These are phyloP conservation scores for Sclerotinia minor DNA, from an alignment of 2,329 filamentous ascomycete species.

Conservation along the genomic window DNA sequence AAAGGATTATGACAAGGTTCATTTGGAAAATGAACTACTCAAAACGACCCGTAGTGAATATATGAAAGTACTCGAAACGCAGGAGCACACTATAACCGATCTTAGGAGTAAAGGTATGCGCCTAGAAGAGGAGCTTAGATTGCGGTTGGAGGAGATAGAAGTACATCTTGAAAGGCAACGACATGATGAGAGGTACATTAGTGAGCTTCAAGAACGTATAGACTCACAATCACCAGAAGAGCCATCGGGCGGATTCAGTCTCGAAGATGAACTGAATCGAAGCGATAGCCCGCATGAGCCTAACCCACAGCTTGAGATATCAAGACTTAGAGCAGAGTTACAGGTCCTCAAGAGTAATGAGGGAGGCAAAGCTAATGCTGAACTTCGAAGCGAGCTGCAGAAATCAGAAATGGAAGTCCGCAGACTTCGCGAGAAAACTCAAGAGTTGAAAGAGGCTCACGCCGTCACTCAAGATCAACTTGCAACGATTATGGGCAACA, in stretches of 20 bases:
- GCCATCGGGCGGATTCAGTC: conserved; percentile 44
- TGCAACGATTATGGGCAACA: conserved; percentile 52
- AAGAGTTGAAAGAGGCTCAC: conserved; percentile 59
- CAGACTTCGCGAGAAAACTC: conserved; percentile 55
- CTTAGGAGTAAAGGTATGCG: conserved; percentile 48
- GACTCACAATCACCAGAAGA: conserved; percentile 29
- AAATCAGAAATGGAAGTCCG: conserved; percentile 53
- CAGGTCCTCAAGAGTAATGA: conserved; percentile 56
- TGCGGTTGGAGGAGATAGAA: conserved; percentile 33
- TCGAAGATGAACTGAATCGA: conserved; percentile 60
- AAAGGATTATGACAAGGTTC: conserved; percentile 41
- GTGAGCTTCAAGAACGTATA: conserved; percentile 21
- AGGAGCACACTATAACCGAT: conserved; percentile 41
- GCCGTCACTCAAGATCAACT: conserved; percentile 59
- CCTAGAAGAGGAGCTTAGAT: conserved; percentile 46
- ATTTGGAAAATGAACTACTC: conserved; percentile 37
- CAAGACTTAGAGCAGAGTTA: conserved; percentile 62
- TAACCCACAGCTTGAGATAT: conserved; percentile 52
- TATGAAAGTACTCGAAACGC: conserved; percentile 42
- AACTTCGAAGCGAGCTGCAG: conserved; percentile 58
- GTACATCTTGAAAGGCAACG: conserved; percentile 45
- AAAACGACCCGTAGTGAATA: conserved; percentile 45
- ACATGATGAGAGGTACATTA: conserved; percentile 47
- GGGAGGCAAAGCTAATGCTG: conserved; percentile 55
- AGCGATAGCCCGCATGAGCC: conserved; percentile 43